Base-by-base conservation (phyloP, 768 basidiomycete genomes). In the Tulasnella sp. region DNA sequence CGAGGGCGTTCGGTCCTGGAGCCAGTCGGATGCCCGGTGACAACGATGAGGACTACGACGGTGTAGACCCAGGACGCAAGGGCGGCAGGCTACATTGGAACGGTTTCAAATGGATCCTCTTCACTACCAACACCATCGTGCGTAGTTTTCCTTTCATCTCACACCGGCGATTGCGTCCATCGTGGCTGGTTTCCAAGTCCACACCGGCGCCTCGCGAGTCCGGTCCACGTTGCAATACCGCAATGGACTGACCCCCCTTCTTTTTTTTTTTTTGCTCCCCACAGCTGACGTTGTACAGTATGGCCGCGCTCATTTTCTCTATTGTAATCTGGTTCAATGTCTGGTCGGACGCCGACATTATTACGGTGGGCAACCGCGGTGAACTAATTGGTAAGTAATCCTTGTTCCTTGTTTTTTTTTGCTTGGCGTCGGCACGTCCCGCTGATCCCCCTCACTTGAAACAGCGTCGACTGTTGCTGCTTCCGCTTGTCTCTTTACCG, bases 61-160 rank as follows among this genome's bases (percentile, higher is more conserved):
- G 83, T 10, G 81, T 84, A 26, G 39, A 70, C 35, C 86, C 86
- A 51, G 85, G 84, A 78, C 82, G 82, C 0, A 84, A 85, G 79
- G 83, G 87, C 81, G 84, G 83, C 46, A 84, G 85, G 79, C 84
- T 92, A 77, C 85, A 90, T 20, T 96, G 94, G 94, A 95, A 90
- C 82, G 88, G 86, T 80, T 95, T 95, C 88, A 95, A 96, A 83
- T 94, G 93, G 93, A 85, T 87, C 15, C 83, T 95, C 5, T 91
- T 95, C 83, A 67, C 89, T 70, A 85, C 91, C 71, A 95, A 94
- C 82, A 81, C 86, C 44, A 44, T 90, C 44, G 88, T 89, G 78
- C 51, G 35, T 44, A 11, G 70, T 74, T 39, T 61, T 37, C 70
- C 18, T 74, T 10, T 39, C 44, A 20, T 40, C 37, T 39, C 18